Conservation (phyloP, 257 asterid species). For the Phtheirospermum japonicum region DNA sequence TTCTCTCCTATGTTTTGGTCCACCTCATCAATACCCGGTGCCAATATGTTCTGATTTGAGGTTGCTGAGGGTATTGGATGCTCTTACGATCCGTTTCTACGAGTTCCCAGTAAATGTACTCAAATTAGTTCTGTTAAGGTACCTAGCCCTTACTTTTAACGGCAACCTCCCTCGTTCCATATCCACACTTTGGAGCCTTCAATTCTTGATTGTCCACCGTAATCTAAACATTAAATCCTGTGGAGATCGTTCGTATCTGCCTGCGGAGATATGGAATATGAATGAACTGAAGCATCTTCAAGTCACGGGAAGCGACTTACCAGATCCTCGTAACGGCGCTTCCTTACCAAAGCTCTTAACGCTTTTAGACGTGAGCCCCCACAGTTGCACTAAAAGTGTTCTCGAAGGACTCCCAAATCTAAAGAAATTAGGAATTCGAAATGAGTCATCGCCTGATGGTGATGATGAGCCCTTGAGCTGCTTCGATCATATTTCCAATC, state of each 20-base stretch:
- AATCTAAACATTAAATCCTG: not conserved
- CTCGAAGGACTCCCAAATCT: conserved; percentile 3
- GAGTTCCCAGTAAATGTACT: too few species aligned
- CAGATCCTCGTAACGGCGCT: not conserved
- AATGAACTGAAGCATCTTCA: conserved; percentile 19
- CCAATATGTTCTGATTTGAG: too few species aligned
- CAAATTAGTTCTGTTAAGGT: too few species aligned
- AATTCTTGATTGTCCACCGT: too few species aligned
- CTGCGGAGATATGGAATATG: conserved; percentile 12
- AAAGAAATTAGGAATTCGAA: not conserved
- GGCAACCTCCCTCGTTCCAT: too few species aligned
- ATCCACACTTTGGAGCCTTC: too few species aligned
- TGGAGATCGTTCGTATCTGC: not conserved
- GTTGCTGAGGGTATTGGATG: too few species aligned
- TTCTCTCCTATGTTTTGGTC: too few species aligned
- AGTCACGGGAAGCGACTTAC: not conserved
- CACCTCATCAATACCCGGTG: too few species aligned
- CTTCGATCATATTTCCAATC: conserved; percentile 8
- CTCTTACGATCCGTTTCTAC: too few species aligned
- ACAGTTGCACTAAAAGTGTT: conserved; percentile 1
- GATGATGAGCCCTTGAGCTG: not conserved
- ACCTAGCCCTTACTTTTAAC: too few species aligned
- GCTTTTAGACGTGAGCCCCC: not conserved
- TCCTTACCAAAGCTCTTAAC: not conserved
- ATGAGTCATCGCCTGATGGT: too few species aligned